phyloP scores from a whole-genome alignment of 2,329 filamentous ascomycete species.

The Trichoderma simmonsii region DNA sequence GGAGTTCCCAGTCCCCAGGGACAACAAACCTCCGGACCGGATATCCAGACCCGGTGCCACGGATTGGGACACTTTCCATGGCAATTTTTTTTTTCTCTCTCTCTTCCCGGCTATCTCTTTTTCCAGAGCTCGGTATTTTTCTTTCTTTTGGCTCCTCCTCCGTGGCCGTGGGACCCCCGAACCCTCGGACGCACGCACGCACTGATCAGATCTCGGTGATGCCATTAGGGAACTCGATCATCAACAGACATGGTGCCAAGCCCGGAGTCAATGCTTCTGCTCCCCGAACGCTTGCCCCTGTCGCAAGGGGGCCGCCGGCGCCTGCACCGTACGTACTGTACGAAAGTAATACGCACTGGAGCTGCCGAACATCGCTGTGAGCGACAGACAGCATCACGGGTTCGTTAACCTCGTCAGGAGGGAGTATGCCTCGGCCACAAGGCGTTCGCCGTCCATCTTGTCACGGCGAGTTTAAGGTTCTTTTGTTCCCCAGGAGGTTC shows the following conservation, averaged over 20 bases:
- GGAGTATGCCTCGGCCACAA: not conserved
- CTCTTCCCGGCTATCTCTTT: not conserved
- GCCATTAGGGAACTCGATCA: not conserved
- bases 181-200: not conserved
- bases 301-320: not conserved
- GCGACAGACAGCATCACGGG: conserved; percentile 6
- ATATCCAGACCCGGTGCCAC: not conserved
- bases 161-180: not conserved
- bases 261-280: conserved; percentile 7
- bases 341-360: not conserved
- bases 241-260: conserved; percentile 1
- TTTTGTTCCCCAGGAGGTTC: conserved; percentile 7
- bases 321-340: not conserved
- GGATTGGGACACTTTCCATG: not conserved
- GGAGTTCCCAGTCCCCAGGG: not conserved
- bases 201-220: conserved; percentile 4
- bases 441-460: conserved; percentile 2
- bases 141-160: not conserved
- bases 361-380: not conserved
- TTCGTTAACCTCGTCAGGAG: conserved; percentile 1
- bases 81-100: not conserved
- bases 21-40: not conserved
- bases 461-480: conserved; percentile 6
- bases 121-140: not conserved
- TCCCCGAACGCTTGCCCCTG: conserved; percentile 15